Evolutionary conservation across 768 basidiomycete genomes (phyloP).

Genomic region (Hemileccinum impolitum): DNA sequence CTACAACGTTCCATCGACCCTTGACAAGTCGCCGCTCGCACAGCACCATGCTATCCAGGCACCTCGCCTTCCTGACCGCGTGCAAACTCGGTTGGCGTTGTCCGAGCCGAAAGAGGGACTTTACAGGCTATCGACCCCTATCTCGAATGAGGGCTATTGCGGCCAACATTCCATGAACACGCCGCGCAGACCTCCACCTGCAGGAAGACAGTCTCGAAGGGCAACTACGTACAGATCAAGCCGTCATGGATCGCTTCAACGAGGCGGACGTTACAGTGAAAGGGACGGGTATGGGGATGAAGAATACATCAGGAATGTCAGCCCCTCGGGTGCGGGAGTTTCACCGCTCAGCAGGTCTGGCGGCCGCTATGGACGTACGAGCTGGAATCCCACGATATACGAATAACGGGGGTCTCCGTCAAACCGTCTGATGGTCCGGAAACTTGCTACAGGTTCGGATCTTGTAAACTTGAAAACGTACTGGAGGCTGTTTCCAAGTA

Average conservation of each 20-base stretch:
- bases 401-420: no score
- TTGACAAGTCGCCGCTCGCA: no score
- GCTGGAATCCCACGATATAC: neutral
- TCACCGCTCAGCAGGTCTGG: neutral
- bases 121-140: neutral
- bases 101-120: neutral
- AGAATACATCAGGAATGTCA: neutral
- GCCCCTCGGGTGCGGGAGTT: conserved; percentile 5
- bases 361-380: neutral
- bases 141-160: neutral
- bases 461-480: no score
- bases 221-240: neutral
- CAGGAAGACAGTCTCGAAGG: neutral
- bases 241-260: neutral
- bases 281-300: no score
- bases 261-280: neutral
- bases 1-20: neutral
- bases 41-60: neutral
- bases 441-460: no score
- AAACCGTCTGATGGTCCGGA: no score
- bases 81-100: conserved; percentile 7
- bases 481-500: no score
- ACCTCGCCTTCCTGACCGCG: conserved; percentile 7
- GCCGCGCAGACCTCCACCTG: neutral
- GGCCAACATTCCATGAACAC: neutral